Evolutionary conservation across 306 rosid species (phyloP).

Genomic region (Rosa chinensis): DNA sequence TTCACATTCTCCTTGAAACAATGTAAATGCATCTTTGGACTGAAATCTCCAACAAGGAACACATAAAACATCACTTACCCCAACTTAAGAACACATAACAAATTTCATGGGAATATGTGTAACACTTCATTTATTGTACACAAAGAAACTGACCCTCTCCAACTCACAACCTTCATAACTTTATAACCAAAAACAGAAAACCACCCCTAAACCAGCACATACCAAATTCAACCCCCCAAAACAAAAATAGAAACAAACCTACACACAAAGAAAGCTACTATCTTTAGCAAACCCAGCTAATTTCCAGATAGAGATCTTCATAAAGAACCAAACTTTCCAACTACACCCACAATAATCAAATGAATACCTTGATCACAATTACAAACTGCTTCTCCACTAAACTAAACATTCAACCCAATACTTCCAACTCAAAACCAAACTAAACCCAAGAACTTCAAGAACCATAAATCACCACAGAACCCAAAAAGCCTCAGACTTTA

Average conservation of each 20-base stretch:
- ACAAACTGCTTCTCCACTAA: conserved; percentile 6
- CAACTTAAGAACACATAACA: conserved; percentile 2
- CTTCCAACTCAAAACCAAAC: neutral
- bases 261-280: neutral
- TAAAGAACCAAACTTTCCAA: conserved; percentile 13
- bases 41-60: neutral
- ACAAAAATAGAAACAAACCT: neutral
- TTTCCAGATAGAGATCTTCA: neutral
- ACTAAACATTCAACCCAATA: neutral
- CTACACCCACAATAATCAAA: neutral
- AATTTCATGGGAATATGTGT: neutral
- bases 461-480: neutral
- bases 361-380: neutral
- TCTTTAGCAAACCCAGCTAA: neutral
- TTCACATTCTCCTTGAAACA: neutral
- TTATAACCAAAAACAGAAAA: neutral
- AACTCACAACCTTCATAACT: neutral
- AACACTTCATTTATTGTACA: neutral
- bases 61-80: neutral
- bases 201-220: neutral
- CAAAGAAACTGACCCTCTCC: neutral
- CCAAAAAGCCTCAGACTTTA: neutral
- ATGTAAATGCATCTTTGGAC: neutral
- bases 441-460: neutral
- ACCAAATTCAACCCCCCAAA: conserved; percentile 9